phyloP scores from a whole-genome alignment of 2,329 filamentous ascomycete genomes.

The Aspergillus spinulosporus region DNA sequence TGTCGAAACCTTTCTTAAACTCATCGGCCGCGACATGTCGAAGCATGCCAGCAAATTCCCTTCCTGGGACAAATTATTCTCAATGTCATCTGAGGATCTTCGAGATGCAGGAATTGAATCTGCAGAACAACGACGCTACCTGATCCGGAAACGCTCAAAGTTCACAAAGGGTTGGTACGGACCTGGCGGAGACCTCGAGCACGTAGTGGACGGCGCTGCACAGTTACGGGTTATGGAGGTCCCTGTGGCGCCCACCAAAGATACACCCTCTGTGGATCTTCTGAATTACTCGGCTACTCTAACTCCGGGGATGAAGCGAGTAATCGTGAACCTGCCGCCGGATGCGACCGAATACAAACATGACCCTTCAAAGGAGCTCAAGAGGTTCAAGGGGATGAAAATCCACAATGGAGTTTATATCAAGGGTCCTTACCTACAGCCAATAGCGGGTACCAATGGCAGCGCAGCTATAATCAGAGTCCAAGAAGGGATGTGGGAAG shows the following conservation, averaged over 20 bases:
- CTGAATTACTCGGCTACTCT: slow-evolving; percentile 52
- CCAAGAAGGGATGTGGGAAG: slow-evolving; percentile 91
- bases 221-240: slow-evolving; percentile 61
- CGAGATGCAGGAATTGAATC: slow-evolving; percentile 84
- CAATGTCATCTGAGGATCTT: slow-evolving; percentile 72
- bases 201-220: slow-evolving; percentile 65
- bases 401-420: slow-evolving; percentile 70
- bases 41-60: slow-evolving; percentile 84
- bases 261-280: slow-evolving; percentile 26
- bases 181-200: slow-evolving; percentile 75
- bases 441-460: slow-evolving; percentile 61
- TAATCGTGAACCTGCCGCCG: slow-evolving; percentile 62
- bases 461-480: slow-evolving; percentile 66
- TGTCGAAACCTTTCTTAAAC: slow-evolving; percentile 77
- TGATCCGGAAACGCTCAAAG: slow-evolving; percentile 83
- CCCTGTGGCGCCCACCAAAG: slow-evolving; percentile 39
- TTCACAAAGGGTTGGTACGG: slow-evolving; percentile 78
- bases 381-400: slow-evolving; percentile 63
- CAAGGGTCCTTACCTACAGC: slow-evolving; percentile 70
- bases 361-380: slow-evolving; percentile 47
- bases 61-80: slow-evolving; percentile 88
- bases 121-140: slow-evolving; percentile 75
- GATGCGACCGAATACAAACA: slow-evolving; percentile 57
- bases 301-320: slow-evolving; percentile 56
- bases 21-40: slow-evolving; percentile 85